These are phyloP conservation scores for Davidsoniella neocaledoniae DNA, from an alignment of 2,329 filamentous ascomycete species.

Conservation along the genomic window DNA sequence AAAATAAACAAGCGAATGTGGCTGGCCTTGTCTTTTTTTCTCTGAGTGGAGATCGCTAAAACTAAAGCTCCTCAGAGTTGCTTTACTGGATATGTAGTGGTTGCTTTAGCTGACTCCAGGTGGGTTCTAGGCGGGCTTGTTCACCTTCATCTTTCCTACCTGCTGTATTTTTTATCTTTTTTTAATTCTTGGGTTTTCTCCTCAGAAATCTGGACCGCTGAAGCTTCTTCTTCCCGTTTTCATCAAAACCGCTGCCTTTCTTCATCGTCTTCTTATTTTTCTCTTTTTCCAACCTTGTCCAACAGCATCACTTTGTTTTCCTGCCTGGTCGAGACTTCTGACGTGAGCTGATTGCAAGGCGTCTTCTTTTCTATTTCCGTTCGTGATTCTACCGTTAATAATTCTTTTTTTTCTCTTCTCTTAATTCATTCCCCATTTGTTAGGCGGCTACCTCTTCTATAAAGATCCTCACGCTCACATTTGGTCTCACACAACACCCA, in stretches of 20 bases:
- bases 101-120: neutral
- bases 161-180: neutral
- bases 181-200: conserved; percentile 1
- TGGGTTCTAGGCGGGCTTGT: neutral
- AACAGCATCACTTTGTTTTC: neutral
- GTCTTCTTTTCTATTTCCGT: conserved; percentile 5
- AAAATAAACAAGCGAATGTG: no score
- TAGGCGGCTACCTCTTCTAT: no score
- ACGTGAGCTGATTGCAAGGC: neutral
- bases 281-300: neutral
- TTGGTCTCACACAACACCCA: no score
- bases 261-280: conserved; percentile 1
- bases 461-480: no score
- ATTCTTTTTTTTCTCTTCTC: neutral
- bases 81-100: neutral
- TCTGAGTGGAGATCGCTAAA: neutral
- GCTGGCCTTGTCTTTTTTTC: neutral
- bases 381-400: conserved; percentile 7
- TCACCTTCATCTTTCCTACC: neutral
- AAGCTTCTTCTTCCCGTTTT: conserved; percentile 1
- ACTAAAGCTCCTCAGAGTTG: neutral
- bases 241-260: neutral
- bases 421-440: neutral
- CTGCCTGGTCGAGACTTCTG: neutral
- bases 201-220: neutral